Evolutionary conservation across 1,284 basidiomycete genomes (phyloP), one percentile per base, ranked within the genome.

Genomic region (Ceratobasidium sp.): DNA sequence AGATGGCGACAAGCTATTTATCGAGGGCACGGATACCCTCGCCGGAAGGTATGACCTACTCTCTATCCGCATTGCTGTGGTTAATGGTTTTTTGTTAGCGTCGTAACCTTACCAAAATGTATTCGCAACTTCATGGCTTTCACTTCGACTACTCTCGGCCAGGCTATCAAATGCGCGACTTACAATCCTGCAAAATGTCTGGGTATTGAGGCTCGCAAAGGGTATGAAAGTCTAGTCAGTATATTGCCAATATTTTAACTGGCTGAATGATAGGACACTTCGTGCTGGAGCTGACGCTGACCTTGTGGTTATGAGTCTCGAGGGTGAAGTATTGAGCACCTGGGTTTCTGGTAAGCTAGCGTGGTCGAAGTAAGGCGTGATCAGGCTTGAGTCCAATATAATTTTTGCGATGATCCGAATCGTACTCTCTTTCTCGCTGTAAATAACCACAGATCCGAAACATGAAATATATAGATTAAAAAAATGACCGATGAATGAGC

Each of bases 101-200:
- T 94, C 51, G 89, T 96, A 54, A 92, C 93, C 1, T 84, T 96
- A 77, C 92, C 94, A 83, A 91, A 90, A 81, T 96, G 93, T 81
- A 90, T 97, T 45, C 89, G 91, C 69, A 97, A 97, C 84, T 92
- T 97, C 80, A 88, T 90, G 28, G 86, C 86, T 45, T 97, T 94
- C 83, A 95, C 95, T 0, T 91, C 90, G 15, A 93, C 94, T 80
- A 90, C 94, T 28, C 85, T 97, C 15, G 91, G 92, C 33, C 89
- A 95, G 82, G 93, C 95, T 15, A 90, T 97, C 82, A 90, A 90
- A 78, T 96, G 94, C 81, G 94, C 93, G 26, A 95, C 94, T 0
- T 89, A 88, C 81, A 93, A 94, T 80, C 93, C 95, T 8, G 95
- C 95, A 0, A 90, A 88, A 88, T 92, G 93, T 82, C 87, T 97